Evolutionary conservation across 805 yeast species (phyloP).

Genomic region (Yamadazyma paraphyllophila): DNA sequence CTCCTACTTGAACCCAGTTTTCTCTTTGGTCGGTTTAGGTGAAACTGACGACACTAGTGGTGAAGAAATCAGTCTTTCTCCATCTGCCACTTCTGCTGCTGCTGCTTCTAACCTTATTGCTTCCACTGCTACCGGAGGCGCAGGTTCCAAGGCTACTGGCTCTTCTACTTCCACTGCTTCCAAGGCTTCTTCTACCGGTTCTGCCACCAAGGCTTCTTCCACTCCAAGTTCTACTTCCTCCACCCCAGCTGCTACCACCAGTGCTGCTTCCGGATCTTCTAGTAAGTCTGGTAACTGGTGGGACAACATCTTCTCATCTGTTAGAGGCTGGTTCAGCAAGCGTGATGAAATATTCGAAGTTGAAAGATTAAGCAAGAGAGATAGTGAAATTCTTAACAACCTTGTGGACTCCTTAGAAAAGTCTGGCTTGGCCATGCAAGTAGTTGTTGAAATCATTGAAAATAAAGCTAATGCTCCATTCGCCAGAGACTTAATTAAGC

Average conservation of each 20-base stretch:
- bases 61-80: slow-evolving; percentile 8
- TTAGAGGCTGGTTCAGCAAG: slow-evolving; percentile 15
- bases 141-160: slow-evolving; percentile 5
- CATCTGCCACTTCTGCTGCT: slow-evolving; percentile 13
- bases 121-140: slow-evolving; percentile 1
- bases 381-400: slow-evolving; percentile 20
- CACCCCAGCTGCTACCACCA: slow-evolving; percentile 5
- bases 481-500: slow-evolving; percentile 22
- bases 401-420: slow-evolving; percentile 26
- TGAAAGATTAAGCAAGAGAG: slow-evolving; percentile 14
- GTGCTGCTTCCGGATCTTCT: slow-evolving; percentile 7
- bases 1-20: slow-evolving; percentile 16
- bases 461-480: slow-evolving; percentile 22
- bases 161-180: slow-evolving; percentile 5
- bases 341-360: slow-evolving; percentile 11
- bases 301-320: slow-evolving; percentile 5
- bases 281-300: slow-evolving; percentile 6
- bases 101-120: slow-evolving; percentile 8
- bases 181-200: slow-evolving; percentile 2
- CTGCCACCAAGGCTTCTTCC: slow-evolving; percentile 5
- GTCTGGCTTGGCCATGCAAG: slow-evolving; percentile 29
- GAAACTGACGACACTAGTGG: slow-evolving; percentile 5
- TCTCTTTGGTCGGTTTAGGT: slow-evolving; percentile 15
- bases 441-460: slow-evolving; percentile 22
- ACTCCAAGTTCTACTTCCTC: slow-evolving; percentile 6